Evolutionary conservation across 2,329 filamentous ascomycete species (phyloP).

Genomic region (Claviceps sp.): DNA sequence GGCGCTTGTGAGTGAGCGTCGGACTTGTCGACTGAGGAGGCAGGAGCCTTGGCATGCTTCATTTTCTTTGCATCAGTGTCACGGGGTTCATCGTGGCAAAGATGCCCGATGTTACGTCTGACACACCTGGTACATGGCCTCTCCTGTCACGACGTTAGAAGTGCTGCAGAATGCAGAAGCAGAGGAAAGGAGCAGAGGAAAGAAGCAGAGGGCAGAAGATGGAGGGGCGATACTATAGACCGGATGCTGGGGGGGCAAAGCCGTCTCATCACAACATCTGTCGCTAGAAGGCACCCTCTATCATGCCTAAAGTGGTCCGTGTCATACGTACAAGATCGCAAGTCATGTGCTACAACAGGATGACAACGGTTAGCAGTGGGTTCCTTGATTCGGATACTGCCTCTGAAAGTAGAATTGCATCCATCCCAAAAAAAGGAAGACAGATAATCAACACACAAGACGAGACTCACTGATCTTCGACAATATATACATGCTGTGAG

Average conservation of each 20-base stretch:
- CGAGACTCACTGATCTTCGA: conserved; percentile 68
- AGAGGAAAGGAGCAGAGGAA: not conserved
- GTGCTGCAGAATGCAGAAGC: conserved; percentile 4
- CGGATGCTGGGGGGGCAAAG: not conserved
- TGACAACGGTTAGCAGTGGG: conserved; percentile 6
- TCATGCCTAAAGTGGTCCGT: not conserved
- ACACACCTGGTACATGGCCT: conserved; percentile 94
- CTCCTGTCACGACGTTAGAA: conserved; percentile 45
- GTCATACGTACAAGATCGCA: conserved; percentile 66
- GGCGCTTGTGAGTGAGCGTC: conserved; percentile 30
- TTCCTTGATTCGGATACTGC: not conserved
- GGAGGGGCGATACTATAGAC: too few species aligned
- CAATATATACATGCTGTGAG: conserved; percentile 69
- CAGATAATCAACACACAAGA: too few species aligned
- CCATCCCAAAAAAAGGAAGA: not conserved
- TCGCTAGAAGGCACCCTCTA: not conserved
- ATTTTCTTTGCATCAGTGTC: conserved; percentile 69
- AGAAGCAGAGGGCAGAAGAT: not conserved
- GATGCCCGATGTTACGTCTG: conserved; percentile 95
- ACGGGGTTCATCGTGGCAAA: conserved; percentile 94
- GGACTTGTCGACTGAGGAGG: conserved; percentile 47
- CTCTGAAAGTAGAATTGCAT: not conserved
- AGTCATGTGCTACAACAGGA: conserved; percentile 62
- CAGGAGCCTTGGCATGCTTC: conserved; percentile 38
- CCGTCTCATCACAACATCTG: not conserved